Percentiles rank a stretch among this genome's conserved stretches.
Evolutionary conservation across 371 early-diverging fungal genomes (phyloP).

Genomic region (Mortierella sp.): DNA sequence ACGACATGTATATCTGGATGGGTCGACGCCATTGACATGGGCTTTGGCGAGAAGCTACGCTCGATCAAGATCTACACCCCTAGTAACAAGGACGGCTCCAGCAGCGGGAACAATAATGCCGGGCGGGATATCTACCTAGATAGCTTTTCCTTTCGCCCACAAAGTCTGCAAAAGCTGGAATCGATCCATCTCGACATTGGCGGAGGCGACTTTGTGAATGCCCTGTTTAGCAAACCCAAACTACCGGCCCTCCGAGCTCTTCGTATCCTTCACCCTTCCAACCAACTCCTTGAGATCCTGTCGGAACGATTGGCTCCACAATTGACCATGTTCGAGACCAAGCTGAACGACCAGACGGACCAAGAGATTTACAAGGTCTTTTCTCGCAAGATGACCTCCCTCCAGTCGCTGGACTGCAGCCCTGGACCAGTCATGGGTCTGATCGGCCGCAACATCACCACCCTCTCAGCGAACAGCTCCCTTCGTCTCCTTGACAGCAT

Average conservation of each 20-base stretch:
- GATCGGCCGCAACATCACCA: constrained; percentile 35
- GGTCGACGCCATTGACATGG: constrained; percentile 36
- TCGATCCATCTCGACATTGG: constrained; percentile 29
- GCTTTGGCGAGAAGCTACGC: constrained; percentile 26
- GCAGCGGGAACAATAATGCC: background rate
- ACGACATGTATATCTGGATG: constrained; percentile 20
- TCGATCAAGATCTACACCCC: constrained; percentile 27
- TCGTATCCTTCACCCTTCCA: constrained; percentile 27
- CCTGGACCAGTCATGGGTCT: constrained; percentile 32
- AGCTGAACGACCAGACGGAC: constrained; percentile 21
- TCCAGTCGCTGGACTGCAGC: constrained; percentile 36
- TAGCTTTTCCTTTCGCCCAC: constrained; percentile 13
- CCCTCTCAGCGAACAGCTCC: constrained; percentile 39
- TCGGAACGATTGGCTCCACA: constrained; percentile 23
- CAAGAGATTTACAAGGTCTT: constrained; percentile 16
- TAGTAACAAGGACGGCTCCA: background rate
- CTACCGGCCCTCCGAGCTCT: constrained; percentile 25
- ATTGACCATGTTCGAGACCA: constrained; percentile 36
- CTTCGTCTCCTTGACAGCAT: constrained; percentile 30
- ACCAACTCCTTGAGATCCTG: constrained; percentile 19
- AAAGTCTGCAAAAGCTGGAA: constrained; percentile 20
- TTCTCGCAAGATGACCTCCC: constrained; percentile 17
- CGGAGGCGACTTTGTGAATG: constrained; percentile 21
- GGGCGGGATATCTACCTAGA: background rate
- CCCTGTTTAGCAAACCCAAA: constrained; percentile 26